Evolutionary conservation across 2,329 filamentous ascomycete species (phyloP).

Genomic region (Waltergamsia citrina): DNA sequence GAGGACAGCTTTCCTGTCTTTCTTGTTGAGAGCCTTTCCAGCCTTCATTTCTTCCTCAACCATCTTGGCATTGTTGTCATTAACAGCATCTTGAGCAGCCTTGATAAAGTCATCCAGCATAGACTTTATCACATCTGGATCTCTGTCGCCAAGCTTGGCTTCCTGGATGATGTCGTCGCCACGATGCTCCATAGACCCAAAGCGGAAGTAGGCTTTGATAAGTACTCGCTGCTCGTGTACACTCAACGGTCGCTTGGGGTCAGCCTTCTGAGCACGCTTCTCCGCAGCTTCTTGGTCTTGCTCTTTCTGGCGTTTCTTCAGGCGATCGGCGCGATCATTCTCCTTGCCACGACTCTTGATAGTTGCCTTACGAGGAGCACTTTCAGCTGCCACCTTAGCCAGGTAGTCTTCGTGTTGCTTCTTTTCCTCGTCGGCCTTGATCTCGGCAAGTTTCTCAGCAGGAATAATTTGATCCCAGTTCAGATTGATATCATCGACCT

Average conservation of each 20-base stretch:
- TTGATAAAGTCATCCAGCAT: constrained; percentile 68
- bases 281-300: constrained; percentile 62
- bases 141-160: constrained; percentile 73
- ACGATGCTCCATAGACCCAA: constrained; percentile 81
- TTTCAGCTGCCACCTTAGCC: constrained; percentile 73
- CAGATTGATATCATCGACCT: constrained; percentile 69
- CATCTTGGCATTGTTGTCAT: constrained; percentile 60
- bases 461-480: constrained; percentile 99
- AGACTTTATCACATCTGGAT: constrained; percentile 67
- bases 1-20: constrained; percentile 92
- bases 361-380: constrained; percentile 67
- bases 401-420: constrained; percentile 77
- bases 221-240: constrained; percentile 92
- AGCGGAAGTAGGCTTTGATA: constrained; percentile 83
- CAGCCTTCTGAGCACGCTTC: constrained; percentile 61
- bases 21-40: constrained; percentile 82
- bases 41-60: constrained; percentile 73
- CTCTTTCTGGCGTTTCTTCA: constrained; percentile 59
- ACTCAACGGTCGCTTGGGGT: constrained; percentile 81
- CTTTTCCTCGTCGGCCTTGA: constrained; percentile 83
- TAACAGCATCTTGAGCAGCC: constrained; percentile 47
- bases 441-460: constrained; percentile 77
- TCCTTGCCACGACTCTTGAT: constrained; percentile 48
- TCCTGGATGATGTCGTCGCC: constrained; percentile 80
- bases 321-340: constrained; percentile 53